Evolutionary conservation across 306 rosid genomes (phyloP).

Genomic region (Oemleria cerasiformis): DNA sequence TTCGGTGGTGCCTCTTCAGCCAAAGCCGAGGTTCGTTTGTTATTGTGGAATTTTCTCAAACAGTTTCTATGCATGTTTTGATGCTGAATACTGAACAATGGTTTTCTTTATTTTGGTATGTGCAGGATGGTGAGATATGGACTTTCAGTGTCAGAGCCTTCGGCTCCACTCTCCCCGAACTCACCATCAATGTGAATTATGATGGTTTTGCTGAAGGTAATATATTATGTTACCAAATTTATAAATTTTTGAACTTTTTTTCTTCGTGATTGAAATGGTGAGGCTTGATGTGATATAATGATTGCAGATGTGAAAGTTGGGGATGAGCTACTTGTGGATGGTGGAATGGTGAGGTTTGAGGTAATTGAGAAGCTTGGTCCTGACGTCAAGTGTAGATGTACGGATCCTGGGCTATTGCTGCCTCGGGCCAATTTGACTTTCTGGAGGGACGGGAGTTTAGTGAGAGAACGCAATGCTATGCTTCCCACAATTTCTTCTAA

Average conservation of each 20-base stretch:
- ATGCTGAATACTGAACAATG: not conserved
- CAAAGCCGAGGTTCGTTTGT: constrained; percentile 69
- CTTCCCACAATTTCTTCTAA: constrained; percentile 96
- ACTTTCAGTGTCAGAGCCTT: constrained; percentile 94
- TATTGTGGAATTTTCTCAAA: not conserved
- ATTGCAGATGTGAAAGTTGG: constrained; percentile 77
- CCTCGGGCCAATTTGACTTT: constrained; percentile 98
- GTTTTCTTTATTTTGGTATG: not conserved
- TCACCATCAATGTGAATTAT: constrained; percentile 77
- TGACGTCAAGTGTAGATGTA: constrained; percentile 88
- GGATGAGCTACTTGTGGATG: constrained; percentile 95
- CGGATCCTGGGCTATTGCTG: constrained; percentile 92
- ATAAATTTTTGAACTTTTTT: not conserved
- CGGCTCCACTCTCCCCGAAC: constrained; percentile 73
- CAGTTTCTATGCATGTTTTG: not conserved
- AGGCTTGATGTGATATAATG: constrained; percentile 24
- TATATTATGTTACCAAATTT: not conserved
- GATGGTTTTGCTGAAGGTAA: constrained; percentile 96
- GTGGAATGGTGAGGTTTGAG: constrained; percentile 99
- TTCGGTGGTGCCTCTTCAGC: constrained; percentile 87
- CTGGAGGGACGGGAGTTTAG: constrained; percentile 96
- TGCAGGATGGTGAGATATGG: constrained; percentile 95
- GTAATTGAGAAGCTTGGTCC: constrained; percentile 95
- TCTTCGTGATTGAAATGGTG: constrained; percentile 10
- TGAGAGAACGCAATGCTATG: constrained; percentile 91